Percentiles rank a stretch among this genome's conserved stretches.
Evolutionary conservation across 2,329 filamentous ascomycete species (phyloP).

Genomic region (Calonectria pseudoreteaudii): DNA sequence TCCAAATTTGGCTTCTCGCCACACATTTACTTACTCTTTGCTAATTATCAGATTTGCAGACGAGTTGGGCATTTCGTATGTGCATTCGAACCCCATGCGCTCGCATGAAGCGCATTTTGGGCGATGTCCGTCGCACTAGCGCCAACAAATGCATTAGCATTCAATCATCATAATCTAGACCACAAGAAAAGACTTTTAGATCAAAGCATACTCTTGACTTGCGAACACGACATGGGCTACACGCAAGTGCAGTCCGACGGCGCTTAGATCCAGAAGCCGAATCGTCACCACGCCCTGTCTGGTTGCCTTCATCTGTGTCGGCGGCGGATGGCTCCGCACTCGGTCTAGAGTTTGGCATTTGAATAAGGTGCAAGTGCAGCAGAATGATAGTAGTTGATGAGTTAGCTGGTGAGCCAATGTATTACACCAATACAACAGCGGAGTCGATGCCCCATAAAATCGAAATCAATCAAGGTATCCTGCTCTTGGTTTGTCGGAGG

Average conservation of each 20-base stretch:
- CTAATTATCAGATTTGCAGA: constrained; percentile 9
- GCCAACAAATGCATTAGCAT: not conserved
- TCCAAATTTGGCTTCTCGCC: not conserved
- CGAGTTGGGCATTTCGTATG: constrained; percentile 17
- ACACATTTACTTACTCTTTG: not conserved
- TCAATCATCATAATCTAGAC: too few species aligned
- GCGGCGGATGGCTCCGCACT: not conserved
- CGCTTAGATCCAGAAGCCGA: not conserved
- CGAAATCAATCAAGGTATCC: not conserved
- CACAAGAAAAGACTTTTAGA: not conserved
- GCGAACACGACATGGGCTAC: not conserved
- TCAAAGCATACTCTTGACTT: not conserved
- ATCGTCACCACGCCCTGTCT: not conserved
- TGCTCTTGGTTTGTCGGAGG: not conserved
- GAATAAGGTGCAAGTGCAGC: not conserved
- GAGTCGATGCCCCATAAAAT: not conserved
- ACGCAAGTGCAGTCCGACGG: not conserved
- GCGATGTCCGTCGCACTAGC: constrained; percentile 20
- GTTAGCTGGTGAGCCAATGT: not conserved
- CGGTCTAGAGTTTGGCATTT: not conserved
- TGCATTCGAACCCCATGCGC: constrained; percentile 22
- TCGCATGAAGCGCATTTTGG: constrained; percentile 20
- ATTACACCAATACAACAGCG: not conserved
- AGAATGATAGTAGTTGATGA: too few species aligned
- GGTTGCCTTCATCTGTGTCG: not conserved